Evolutionary conservation across 1,284 basidiomycete species (phyloP).

Genomic region (Boletellus deceptivus): DNA sequence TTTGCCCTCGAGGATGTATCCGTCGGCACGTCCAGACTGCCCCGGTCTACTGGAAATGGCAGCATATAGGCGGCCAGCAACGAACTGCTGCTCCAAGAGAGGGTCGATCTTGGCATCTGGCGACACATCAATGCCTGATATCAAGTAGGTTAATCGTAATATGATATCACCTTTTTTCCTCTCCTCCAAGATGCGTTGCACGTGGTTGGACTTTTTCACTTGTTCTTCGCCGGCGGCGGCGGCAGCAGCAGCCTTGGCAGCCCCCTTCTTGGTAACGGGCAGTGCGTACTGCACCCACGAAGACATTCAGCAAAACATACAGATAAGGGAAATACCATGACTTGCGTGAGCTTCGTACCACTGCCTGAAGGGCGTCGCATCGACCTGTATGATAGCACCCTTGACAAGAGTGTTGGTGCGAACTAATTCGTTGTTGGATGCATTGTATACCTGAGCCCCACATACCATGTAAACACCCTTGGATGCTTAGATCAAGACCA

Average conservation of each 20-base stretch:
- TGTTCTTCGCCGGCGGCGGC: constrained; percentile 55
- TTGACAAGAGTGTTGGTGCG: constrained; percentile 98
- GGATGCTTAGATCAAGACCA: constrained; percentile 4
- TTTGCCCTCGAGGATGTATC: constrained; percentile 95
- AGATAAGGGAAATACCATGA: constrained; percentile 21
- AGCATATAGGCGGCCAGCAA: constrained; percentile 88
- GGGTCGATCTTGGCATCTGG: constrained; percentile 87
- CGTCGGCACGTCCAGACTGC: constrained; percentile 91
- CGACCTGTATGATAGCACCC: constrained; percentile 90
- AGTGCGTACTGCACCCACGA: constrained; percentile 71
- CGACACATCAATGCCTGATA: constrained; percentile 1
- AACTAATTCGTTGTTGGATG: constrained; percentile 98
- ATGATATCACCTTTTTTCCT: constrained; percentile 75
- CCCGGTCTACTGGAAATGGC: constrained; percentile 89
- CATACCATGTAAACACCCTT: constrained; percentile 4
- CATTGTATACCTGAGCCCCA: constrained; percentile 82
- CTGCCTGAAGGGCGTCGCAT: constrained; percentile 96
- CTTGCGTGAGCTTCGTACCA: constrained; percentile 96
- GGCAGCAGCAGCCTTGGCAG: constrained; percentile 47
- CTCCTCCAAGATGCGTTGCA: constrained; percentile 80
- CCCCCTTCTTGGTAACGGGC: constrained; percentile 79
- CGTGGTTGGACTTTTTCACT: constrained; percentile 87
- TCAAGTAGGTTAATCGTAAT: constrained; percentile 5
- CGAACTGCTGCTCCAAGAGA: constrained; percentile 82
- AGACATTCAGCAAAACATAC: constrained; percentile 8